These are phyloP conservation scores for Gardenia jasminoides DNA, from an alignment of 257 asterid species.

Conservation along the genomic window DNA sequence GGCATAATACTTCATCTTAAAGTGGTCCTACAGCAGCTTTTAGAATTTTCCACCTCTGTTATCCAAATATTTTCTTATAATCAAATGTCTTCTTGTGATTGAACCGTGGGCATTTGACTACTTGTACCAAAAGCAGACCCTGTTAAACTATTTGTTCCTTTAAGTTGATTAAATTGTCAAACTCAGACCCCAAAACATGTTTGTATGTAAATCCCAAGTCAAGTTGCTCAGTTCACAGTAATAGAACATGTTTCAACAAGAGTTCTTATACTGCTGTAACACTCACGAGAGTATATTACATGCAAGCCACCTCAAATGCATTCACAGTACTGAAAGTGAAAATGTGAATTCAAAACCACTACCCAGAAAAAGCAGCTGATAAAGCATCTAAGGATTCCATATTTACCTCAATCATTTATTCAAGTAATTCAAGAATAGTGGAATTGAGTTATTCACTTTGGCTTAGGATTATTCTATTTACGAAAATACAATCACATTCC, in stretches of 20 bases:
- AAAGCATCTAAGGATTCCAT: not conserved
- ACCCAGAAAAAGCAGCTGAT: not conserved
- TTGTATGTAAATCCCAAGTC: not conserved
- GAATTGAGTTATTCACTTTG: not conserved
- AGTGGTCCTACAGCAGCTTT: not conserved
- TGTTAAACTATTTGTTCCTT: not conserved
- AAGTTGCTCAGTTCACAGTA: not conserved
- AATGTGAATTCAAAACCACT: not conserved
- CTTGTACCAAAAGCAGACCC: not conserved
- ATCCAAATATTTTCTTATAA: not conserved
- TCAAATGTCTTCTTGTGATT: not conserved
- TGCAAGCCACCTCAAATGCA: not conserved
- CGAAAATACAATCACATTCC: not conserved
- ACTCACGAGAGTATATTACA: not conserved
- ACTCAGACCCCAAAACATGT: not conserved
- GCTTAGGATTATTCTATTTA: not conserved
- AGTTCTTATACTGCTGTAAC: too few species aligned
- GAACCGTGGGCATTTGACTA: not conserved
- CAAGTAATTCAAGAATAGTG: not conserved
- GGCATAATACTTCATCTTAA: not conserved
- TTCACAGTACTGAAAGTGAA: not conserved
- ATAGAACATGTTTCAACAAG: not conserved
- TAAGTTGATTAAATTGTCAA: not conserved
- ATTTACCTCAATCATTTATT: not conserved
- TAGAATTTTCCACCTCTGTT: not conserved